These are phyloP conservation scores for Pythium apleroticum DNA, from an alignment of 352 stramenopile genomes.

Conservation along the genomic window DNA sequence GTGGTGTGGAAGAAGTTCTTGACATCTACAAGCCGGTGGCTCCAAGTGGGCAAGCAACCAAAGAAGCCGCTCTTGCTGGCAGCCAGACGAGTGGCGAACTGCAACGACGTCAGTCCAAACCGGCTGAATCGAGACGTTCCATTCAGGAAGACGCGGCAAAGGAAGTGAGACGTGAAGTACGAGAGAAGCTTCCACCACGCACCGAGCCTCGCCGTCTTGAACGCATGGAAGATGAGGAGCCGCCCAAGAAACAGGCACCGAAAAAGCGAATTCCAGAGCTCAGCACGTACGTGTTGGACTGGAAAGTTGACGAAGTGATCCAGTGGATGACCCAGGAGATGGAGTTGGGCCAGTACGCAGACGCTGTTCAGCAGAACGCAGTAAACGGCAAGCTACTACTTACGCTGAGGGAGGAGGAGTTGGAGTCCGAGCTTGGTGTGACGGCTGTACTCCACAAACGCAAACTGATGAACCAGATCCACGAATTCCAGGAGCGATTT, in stretches of 20 bases:
- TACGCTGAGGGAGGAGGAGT: constrained; percentile 38
- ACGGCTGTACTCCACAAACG: constrained; percentile 38
- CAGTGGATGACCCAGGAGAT: constrained; percentile 48
- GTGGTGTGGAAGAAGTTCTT: neutral
- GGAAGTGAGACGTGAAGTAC: neutral
- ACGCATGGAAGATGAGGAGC: neutral
- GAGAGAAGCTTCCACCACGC: neutral
- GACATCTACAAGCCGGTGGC: constrained; percentile 15
- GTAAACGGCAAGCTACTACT: constrained; percentile 48
- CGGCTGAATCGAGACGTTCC: neutral
- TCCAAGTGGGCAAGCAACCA: constrained; percentile 4
- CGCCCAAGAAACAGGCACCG: neutral
- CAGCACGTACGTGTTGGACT: constrained; percentile 36
- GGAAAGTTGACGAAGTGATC: constrained; percentile 54
- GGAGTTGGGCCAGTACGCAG: constrained; percentile 44
- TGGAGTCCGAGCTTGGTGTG: constrained; percentile 38
- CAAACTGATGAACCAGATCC: constrained; percentile 48
- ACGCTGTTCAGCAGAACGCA: constrained; percentile 36
- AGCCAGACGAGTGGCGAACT: neutral
- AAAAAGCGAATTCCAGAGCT: constrained; percentile 21
- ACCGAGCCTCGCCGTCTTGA: neutral
- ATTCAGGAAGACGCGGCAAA: neutral
- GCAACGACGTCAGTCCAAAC: neutral
- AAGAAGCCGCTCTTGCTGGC: neutral
- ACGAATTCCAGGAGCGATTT: constrained; percentile 39